These are phyloP conservation scores for Mucor saturninus DNA, from an alignment of 371 early-diverging fungal genomes.

Conservation along the genomic window DNA sequence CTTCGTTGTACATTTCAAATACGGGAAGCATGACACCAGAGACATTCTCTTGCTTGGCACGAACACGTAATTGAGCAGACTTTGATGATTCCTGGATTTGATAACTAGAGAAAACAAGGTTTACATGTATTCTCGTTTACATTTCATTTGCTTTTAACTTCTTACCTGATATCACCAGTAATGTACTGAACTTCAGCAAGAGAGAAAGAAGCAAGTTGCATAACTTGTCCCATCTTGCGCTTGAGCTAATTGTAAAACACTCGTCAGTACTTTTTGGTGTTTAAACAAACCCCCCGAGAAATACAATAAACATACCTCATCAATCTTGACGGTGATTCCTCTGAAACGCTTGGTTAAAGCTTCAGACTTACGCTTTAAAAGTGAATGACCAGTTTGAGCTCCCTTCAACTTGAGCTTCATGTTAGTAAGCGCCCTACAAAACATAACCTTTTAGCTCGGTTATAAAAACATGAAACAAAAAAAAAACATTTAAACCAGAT, in stretches of 20 bases:
- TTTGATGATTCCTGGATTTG: constrained; percentile 94
- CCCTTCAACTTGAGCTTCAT: constrained; percentile 97
- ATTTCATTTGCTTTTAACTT: too few species aligned
- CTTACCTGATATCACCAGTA: constrained; percentile 93
- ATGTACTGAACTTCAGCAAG: constrained; percentile 97
- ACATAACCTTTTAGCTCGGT: not conserved
- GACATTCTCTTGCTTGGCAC: constrained; percentile 95
- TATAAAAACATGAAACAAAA: constrained; percentile 3
- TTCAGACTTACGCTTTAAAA: constrained; percentile 97
- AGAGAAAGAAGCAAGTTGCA: constrained; percentile 98
- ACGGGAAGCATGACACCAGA: constrained; percentile 96
- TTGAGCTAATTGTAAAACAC: constrained; percentile 28
- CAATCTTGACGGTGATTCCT: constrained; percentile 93
- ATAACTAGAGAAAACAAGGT: constrained; percentile 61
- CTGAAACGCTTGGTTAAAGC: constrained; percentile 97
- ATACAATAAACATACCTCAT: constrained; percentile 62
- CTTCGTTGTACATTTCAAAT: constrained; percentile 88
- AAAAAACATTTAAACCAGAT: constrained; percentile 5
- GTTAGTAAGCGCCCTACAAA: constrained; percentile 84
- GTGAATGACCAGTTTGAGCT: constrained; percentile 98
- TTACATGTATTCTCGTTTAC: not conserved
- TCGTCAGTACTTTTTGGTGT: not conserved
- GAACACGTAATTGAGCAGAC: constrained; percentile 88
- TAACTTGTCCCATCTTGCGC: constrained; percentile 89
- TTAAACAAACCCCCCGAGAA: not conserved